Evolutionary conservation across 257 asterid genomes (phyloP).

Genomic region (Solanum megistacrolobum): DNA sequence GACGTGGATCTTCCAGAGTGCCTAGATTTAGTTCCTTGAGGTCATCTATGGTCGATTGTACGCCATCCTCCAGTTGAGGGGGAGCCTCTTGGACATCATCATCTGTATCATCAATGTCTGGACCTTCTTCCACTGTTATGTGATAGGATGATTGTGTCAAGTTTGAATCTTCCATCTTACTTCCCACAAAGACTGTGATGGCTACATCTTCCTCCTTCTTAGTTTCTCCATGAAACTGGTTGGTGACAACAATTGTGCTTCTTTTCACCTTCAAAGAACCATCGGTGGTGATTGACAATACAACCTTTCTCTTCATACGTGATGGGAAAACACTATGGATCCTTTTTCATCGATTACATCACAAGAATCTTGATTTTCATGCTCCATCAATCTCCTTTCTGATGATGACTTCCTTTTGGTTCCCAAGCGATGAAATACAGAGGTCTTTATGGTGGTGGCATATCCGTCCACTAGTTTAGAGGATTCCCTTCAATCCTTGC

Average conservation of each 20-base stretch:
- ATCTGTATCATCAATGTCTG: neutral
- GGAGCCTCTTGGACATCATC: neutral
- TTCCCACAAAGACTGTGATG: neutral
- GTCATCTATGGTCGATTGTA: neutral
- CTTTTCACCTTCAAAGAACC: too few species aligned
- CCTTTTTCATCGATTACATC: too few species aligned
- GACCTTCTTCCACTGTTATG: neutral
- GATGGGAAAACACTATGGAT: too few species aligned
- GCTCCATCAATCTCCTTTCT: too few species aligned
- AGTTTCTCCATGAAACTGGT: neutral
- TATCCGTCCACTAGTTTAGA: too few species aligned
- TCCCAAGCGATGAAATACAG: too few species aligned
- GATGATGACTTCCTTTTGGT: too few species aligned
- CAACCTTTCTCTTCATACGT: too few species aligned
- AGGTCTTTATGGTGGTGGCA: too few species aligned
- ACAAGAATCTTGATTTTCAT: too few species aligned
- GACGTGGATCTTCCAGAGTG: neutral
- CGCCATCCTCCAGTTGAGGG: neutral
- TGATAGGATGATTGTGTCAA: neutral
- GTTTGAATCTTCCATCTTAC: neutral
- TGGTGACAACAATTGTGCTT: neutral
- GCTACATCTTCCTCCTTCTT: neutral
- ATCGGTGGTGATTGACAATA: too few species aligned
- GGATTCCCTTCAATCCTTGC: too few species aligned
- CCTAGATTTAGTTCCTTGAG: neutral